Evolutionary conservation across 768 basidiomycete genomes (phyloP).

Genomic region (Hebeloma cylindrosporum): DNA sequence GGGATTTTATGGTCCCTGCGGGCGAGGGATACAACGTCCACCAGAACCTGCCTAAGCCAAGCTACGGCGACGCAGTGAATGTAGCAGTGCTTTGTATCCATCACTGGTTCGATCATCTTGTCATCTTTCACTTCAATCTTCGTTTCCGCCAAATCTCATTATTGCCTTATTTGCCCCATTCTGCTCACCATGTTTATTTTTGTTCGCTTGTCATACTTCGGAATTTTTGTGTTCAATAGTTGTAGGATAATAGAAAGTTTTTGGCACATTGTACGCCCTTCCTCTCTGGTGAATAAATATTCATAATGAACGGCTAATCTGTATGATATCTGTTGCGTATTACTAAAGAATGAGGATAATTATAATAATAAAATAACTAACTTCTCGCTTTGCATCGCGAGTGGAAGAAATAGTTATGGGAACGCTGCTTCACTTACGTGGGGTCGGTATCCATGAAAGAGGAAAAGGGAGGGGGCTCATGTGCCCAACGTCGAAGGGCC

Average conservation of each 20-base stretch:
- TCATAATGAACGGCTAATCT: too few relatives aligned
- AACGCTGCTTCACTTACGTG: constrained; percentile 11
- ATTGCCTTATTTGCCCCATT: constrained; percentile 28
- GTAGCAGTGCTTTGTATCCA: constrained; percentile 14
- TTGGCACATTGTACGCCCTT: too few relatives aligned
- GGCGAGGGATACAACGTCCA: too few relatives aligned
- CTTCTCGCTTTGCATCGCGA: too few relatives aligned
- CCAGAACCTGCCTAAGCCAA: too few relatives aligned
- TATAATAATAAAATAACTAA: constrained; percentile 23
- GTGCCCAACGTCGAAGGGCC: constrained; percentile 32
- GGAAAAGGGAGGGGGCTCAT: constrained; percentile 15
- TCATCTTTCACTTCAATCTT: constrained; percentile 26
- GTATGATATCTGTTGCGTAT: too few relatives aligned
- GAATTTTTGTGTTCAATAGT: constrained; percentile 27
- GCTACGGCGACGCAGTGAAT: too few relatives aligned
- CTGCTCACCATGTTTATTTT: constrained; percentile 25
- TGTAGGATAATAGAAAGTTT: constrained; percentile 31
- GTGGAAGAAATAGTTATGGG: constrained; percentile 5
- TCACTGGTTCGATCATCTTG: constrained; percentile 15
- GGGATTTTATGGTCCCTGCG: too few relatives aligned
- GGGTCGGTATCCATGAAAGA: constrained; percentile 19
- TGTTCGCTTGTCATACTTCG: constrained; percentile 24
- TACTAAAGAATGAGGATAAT: constrained; percentile 11
- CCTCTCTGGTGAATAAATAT: too few relatives aligned
- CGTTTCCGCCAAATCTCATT: constrained; percentile 27